Evolutionary conservation across 495 filamentous ascomycete genomes (phyloP).

Genomic region (Endocarpon pusillum): DNA sequence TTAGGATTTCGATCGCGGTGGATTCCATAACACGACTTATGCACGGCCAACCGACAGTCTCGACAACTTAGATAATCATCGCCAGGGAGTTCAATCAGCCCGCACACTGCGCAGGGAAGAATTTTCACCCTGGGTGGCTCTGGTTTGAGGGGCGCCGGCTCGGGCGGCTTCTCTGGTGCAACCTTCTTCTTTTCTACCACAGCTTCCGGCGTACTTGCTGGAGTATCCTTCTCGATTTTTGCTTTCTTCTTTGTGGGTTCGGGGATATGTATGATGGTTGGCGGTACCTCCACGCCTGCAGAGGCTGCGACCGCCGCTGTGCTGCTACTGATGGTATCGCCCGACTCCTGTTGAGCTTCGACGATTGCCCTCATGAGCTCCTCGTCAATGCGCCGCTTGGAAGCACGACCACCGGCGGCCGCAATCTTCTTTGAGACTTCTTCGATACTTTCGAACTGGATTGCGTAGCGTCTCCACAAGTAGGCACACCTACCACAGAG

Average conservation of each 20-base stretch:
- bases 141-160: slow-evolving; percentile 40
- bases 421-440: slow-evolving; percentile 82
- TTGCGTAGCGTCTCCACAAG: slow-evolving; percentile 85
- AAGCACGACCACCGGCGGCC: slow-evolving; percentile 63
- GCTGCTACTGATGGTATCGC: slow-evolving; percentile 26
- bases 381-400: slow-evolving; percentile 79
- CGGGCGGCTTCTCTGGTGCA: slow-evolving; percentile 32
- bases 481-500: slow-evolving; percentile 80
- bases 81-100: slow-evolving; percentile 47
- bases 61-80: slow-evolving; percentile 61
- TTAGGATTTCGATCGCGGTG: slow-evolving; percentile 44
- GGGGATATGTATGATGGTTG: slow-evolving; percentile 21
- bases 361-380: slow-evolving; percentile 72
- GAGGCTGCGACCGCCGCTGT: slow-evolving; percentile 29
- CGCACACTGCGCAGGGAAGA: slow-evolving; percentile 75
- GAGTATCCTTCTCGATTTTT: slow-evolving; percentile 35
- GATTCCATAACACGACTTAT: slow-evolving; percentile 82
- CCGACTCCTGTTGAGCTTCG: slow-evolving; percentile 33
- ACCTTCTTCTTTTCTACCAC: slow-evolving; percentile 44
- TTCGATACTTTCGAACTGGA: slow-evolving; percentile 91
- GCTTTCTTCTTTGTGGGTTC: slow-evolving; percentile 44
- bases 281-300: slow-evolving; percentile 25
- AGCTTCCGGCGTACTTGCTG: slow-evolving; percentile 28
- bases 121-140: slow-evolving; percentile 61
- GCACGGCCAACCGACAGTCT: slow-evolving; percentile 84